These are phyloP conservation scores for Fusarium algeriense DNA, from an alignment of 2,329 filamentous ascomycete genomes.

Conservation along the genomic window DNA sequence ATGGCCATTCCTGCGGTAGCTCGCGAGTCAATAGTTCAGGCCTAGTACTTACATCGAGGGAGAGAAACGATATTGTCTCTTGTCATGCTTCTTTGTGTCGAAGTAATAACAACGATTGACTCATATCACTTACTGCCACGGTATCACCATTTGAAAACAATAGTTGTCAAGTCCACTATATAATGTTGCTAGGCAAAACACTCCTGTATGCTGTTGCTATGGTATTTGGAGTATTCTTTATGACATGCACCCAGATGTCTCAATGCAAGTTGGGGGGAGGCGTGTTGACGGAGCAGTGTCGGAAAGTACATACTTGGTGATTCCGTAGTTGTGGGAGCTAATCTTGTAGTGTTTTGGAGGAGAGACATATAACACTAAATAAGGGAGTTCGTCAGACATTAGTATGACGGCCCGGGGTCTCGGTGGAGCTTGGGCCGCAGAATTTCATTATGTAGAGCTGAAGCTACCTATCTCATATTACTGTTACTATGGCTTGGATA, in stretches of 20 bases:
- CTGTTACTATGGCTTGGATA: neutral
- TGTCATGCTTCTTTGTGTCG: constrained; percentile 16
- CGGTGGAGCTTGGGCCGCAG: constrained; percentile 18
- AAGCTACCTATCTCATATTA: constrained; percentile 2
- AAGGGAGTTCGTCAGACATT: constrained; percentile 7
- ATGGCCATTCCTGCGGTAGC: constrained; percentile 13
- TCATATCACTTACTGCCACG: neutral
- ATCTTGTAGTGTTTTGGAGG: constrained; percentile 19
- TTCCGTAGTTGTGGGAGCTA: constrained; percentile 25
- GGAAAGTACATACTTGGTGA: constrained; percentile 19
- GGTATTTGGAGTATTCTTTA: constrained; percentile 2
- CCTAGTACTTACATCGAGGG: neutral
- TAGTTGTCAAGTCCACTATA: neutral
- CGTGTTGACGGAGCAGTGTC: constrained; percentile 24
- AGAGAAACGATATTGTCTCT: neutral
- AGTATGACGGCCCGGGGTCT: constrained; percentile 25
- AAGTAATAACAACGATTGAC: neutral
- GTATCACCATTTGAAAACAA: neutral
- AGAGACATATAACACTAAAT: constrained; percentile 16
- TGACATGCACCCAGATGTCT: constrained; percentile 20
- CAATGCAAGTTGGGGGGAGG: constrained; percentile 9
- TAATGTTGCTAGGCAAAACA: constrained; percentile 12
- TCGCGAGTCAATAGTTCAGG: neutral
- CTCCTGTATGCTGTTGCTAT: constrained; percentile 18
- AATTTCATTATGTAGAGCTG: neutral